Evolutionary conservation across 2,329 filamentous ascomycete species (phyloP).

Genomic region (Neofusicoccum umdonicola): DNA sequence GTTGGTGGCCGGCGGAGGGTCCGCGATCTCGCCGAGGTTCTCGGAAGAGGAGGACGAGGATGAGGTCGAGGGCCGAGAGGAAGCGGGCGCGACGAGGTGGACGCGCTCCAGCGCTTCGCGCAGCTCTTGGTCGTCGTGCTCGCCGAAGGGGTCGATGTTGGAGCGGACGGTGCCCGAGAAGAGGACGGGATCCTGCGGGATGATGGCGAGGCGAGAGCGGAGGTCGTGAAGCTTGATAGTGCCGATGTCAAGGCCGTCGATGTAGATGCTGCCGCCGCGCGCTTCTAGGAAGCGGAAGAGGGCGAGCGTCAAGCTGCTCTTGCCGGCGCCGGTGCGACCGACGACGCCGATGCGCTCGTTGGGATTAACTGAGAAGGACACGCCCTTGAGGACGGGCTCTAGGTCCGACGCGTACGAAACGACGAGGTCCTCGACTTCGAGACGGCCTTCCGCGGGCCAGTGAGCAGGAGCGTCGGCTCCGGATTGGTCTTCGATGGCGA

Average conservation of each 20-base stretch:
- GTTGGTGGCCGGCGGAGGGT: constrained; percentile 5
- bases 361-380: constrained; percentile 64
- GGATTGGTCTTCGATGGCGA: constrained; percentile 52
- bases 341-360: constrained; percentile 64
- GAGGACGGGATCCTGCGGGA: constrained; percentile 78
- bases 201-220: constrained; percentile 73
- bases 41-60: not conserved
- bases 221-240: constrained; percentile 68
- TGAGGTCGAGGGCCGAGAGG: not conserved
- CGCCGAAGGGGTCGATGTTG: constrained; percentile 74
- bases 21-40: not conserved
- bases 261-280: constrained; percentile 48
- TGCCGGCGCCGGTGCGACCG: constrained; percentile 74
- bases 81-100: constrained; percentile 52
- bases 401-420: constrained; percentile 71
- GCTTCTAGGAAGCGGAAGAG: constrained; percentile 73
- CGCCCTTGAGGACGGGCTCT: constrained; percentile 66
- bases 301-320: constrained; percentile 72
- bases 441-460: constrained; percentile 71
- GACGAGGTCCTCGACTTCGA: constrained; percentile 72
- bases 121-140: constrained; percentile 67
- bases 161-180: constrained; percentile 75
- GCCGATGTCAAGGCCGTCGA: constrained; percentile 74
- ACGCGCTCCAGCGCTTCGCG: constrained; percentile 68
- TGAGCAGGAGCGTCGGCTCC: constrained; percentile 63